Evolutionary conservation across 306 rosid species (phyloP).

Genomic region (Arachis stenosperma): DNA sequence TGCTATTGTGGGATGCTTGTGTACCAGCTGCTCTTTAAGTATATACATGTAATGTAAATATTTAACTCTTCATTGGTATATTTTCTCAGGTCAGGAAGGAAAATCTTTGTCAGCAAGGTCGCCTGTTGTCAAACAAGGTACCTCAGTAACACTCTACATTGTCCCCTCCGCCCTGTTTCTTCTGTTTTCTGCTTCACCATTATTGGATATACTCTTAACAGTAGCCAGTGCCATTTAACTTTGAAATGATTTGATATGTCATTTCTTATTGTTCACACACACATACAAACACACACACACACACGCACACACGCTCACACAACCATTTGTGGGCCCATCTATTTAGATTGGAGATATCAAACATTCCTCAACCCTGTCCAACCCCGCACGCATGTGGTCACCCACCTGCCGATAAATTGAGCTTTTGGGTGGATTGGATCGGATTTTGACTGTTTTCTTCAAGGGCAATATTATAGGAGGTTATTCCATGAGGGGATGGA

Average conservation of each 20-base stretch:
- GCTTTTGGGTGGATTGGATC: background rate
- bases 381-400: too few relatives aligned
- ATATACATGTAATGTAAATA: too few relatives aligned
- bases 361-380: background rate
- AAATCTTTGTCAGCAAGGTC: slow-evolving; percentile 67
- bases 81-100: slow-evolving; percentile 86
- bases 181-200: slow-evolving; percentile 26
- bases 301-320: too few relatives aligned
- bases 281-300: too few relatives aligned
- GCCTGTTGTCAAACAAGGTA: slow-evolving; percentile 84
- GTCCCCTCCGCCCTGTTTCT: slow-evolving; percentile 40
- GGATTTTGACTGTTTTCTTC: background rate
- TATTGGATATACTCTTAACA: slow-evolving; percentile 16
- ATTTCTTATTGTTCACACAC: too few relatives aligned
- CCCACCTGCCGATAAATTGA: background rate
- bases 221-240: slow-evolving; percentile 11
- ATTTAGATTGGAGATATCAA: background rate
- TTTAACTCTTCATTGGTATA: slow-evolving; percentile 38
- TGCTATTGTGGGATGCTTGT: too few relatives aligned
- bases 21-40: too few relatives aligned
- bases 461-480: too few relatives aligned
- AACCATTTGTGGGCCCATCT: too few relatives aligned
- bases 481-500: background rate
- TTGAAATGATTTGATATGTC: too few relatives aligned
- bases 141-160: slow-evolving; percentile 33